Conservation (phyloP, 805 yeast genomes). For the Hagleromyces aurorensis region DNA sequence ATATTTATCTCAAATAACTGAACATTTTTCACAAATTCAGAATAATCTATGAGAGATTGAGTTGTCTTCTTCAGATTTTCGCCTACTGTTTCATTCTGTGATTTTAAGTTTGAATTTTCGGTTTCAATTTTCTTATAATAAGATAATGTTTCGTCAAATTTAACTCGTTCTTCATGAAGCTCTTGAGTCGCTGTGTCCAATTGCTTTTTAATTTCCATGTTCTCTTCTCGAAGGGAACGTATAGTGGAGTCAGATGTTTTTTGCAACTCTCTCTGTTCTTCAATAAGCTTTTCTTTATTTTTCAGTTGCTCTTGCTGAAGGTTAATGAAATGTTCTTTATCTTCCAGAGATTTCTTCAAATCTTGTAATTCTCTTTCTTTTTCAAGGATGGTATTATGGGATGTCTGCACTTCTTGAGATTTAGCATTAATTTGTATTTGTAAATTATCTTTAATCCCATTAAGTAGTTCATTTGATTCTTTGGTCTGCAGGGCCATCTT, state of each 20-base stretch:
- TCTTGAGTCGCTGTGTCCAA: conserved; percentile 1
- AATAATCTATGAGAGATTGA: conserved; percentile 3
- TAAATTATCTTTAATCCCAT: too few relatives aligned
- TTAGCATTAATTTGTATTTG: too few relatives aligned
- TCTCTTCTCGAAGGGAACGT: too few relatives aligned
- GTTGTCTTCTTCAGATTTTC: conserved; percentile 3
- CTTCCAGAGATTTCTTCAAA: conserved; percentile 2
- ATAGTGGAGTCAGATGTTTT: background rate
- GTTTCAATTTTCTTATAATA: conserved; percentile 4
- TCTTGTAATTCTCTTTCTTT: conserved; percentile 2
- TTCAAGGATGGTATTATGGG: too few relatives aligned
- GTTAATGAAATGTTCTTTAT: conserved; percentile 1
- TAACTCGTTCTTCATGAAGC: too few relatives aligned
- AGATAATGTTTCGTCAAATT: too few relatives aligned
- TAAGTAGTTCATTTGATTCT: conserved; percentile 1
- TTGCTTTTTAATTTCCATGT: conserved; percentile 1
- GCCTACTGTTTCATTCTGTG: conserved; percentile 3
- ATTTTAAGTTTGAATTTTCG: too few relatives aligned
- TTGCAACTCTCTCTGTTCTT: conserved; percentile 1
- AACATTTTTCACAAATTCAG: conserved; percentile 7
- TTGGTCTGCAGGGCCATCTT: background rate
- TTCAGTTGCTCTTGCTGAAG: conserved; percentile 1
- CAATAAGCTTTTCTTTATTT: conserved; percentile 3
- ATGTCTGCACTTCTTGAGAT: too few relatives aligned
- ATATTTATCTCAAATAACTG: conserved; percentile 11